Evolutionary conservation across 306 rosid species (phyloP), one percentile per base, ranked within the genome.

Genomic region (Gynostemma pentaphyllum): DNA sequence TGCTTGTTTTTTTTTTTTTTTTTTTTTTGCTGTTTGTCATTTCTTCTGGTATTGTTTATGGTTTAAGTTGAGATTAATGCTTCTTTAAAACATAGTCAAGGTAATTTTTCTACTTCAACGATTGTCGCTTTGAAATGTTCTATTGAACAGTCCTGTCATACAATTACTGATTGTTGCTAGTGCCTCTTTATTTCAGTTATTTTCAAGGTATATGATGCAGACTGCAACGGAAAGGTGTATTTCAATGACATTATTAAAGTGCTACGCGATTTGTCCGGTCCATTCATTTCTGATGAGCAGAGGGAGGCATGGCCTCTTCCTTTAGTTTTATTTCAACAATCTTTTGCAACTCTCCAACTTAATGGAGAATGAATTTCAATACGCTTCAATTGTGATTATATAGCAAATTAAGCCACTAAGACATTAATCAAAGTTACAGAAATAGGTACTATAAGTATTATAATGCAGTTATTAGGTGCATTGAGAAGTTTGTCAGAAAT

Each of bases 191-290:
- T 60, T 60, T 37, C 84, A 86, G 96, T 86, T 71, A 86, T 92
- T 66, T 92, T 92, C 84, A 88, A 75, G 73, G 82, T 92, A 41
- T 86, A 84, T 49, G 99, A 92, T 81, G 77, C 88, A 5, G 90
- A 92, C 50, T 63, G 66, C 36, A 86, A 86, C 2, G 96, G 96
- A 32, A 92, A 82, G 78, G 90, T 92, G 37, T 82, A 90, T 37
- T 84, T 84, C 74, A 74, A 81, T 18, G 88, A 92, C 68, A 81
- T 92, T 30, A 47, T 92, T 61, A 80, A 84, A 76, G 95, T 92
- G 64, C 81, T 92, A 26, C 73, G 70, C 49, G 99, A 92, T 81
- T 72, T 88, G 74, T 88, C 94, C 7, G 90, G 94, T 68, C 53
- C 95, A 48, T 92, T 84, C 78, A 81, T 92, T 82, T 80, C 94